Base-by-base conservation (phyloP, 805 yeast genomes). In the Brettanomyces nanus region DNA sequence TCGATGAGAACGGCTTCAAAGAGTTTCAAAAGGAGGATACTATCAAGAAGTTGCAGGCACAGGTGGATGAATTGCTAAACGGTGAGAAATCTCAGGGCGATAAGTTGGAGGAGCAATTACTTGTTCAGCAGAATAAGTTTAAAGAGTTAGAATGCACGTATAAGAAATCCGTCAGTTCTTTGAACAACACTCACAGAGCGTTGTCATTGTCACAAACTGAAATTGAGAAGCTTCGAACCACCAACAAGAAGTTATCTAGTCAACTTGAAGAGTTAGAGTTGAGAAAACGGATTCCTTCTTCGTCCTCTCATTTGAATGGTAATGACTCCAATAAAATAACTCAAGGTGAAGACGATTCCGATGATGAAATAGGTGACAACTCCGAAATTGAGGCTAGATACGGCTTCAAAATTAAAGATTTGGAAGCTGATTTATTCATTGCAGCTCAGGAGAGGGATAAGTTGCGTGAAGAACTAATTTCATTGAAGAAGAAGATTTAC, bases 361-460 rank as follows among this genome's bases (percentile, higher is more conserved):
- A 45, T 5, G 10, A 22, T 5, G 36, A 25, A 7, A 3, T 47
- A 49, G 59, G 45, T 9, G 51, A 46, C n/a, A 61, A 55, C 20
- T 54, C 51, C 15, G 58, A 51, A 21, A 40, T 61, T 17, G 56
- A 62, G 38, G 70, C 83, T 33, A 86, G 81, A 45, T 83, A 72
- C 51, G 82, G 77, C 44, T 69, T 85, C 64, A 83, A 80, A 59
- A 71, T 86, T 31, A 77, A 83, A 49, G 95, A 86, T 49, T 62
- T 86, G 48, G 84, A 85, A 51, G 95, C 95, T 4, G 95, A 85
- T 54, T 65, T 86, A 46, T 81, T 73, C 50, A 82, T 86, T 39
- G 71, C 81, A 46, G 78, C 77, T 50, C 90, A 85, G 59, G 96
- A 86, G 59, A 71, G 94, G 46, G 92, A 86, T 52, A 82, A 79